Percentiles rank a stretch among this genome's conserved stretches.
Evolutionary conservation across 73 alveolate genomes (phyloP).

Genomic region (Diophrys appendiculata): DNA sequence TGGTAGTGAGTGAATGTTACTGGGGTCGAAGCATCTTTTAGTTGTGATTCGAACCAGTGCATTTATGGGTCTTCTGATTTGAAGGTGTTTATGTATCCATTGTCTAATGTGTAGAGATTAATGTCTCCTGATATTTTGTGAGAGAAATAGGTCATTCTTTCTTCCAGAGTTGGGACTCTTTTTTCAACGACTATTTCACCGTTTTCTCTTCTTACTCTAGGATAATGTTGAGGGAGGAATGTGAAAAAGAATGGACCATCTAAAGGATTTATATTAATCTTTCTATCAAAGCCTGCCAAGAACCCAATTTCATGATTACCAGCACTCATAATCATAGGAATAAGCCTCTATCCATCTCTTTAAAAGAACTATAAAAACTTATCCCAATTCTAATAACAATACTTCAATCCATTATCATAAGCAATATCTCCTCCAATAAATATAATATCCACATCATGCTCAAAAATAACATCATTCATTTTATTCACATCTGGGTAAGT

Average conservation of each 20-base stretch:
- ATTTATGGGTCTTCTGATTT: constrained; percentile 36
- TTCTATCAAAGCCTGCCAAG: constrained; percentile 9
- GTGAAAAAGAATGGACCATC: constrained; percentile 35
- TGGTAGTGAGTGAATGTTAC: constrained; percentile 44
- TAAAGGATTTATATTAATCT: not conserved
- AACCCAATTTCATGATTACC: constrained; percentile 66
- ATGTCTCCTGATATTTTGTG: constrained; percentile 26
- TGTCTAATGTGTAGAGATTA: constrained; percentile 26
- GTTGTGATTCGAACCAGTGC: not conserved
- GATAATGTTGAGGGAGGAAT: constrained; percentile 41
- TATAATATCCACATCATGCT: constrained; percentile 31
- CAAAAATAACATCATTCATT: constrained; percentile 10
- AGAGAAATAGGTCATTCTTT: constrained; percentile 36
- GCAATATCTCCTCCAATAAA: constrained; percentile 66
- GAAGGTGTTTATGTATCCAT: constrained; percentile 37
- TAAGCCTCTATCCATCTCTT: constrained; percentile 3
- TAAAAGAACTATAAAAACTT: constrained; percentile 12
- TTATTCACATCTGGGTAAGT: not conserved
- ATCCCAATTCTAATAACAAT: constrained; percentile 47
- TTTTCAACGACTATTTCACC: not conserved
- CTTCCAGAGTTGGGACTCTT: constrained; percentile 15
- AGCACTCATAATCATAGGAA: constrained; percentile 45
- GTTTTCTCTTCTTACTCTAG: not conserved
- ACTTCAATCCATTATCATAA: constrained; percentile 36
- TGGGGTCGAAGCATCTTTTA: not conserved